A percentile compares a stretch with the other conserved stretches of the same genome.
Conservation (phyloP, 148 eudicot genomes). For the Spergularia bocconei region DNA sequence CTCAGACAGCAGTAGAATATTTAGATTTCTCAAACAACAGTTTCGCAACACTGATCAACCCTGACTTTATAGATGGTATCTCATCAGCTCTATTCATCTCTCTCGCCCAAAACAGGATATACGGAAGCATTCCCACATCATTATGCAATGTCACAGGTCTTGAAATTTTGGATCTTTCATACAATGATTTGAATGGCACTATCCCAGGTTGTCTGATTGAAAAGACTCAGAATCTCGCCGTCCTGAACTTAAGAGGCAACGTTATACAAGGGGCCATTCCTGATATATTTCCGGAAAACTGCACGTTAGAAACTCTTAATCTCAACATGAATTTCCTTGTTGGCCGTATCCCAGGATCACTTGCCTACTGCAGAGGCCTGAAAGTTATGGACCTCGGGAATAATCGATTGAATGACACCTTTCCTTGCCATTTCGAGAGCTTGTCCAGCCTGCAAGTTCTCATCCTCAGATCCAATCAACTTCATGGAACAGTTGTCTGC, state of each 20-base stretch:
- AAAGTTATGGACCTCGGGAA: slow-evolving; percentile 41
- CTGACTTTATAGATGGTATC: neutral
- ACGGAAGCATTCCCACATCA: slow-evolving; percentile 20
- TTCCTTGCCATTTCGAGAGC: slow-evolving; percentile 41
- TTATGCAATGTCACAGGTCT: slow-evolving; percentile 1
- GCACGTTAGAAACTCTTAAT: slow-evolving; percentile 18
- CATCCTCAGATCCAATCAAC: slow-evolving; percentile 40
- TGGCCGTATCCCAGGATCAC: slow-evolving; percentile 46
- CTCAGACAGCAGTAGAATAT: neutral
- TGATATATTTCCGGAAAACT: neutral
- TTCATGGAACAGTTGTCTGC: slow-evolving; percentile 31
- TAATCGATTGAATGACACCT: slow-evolving; percentile 37
- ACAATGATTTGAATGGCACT: slow-evolving; percentile 9
- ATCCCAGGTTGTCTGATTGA: slow-evolving; percentile 21
- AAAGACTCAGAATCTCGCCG: neutral
- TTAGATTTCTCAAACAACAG: slow-evolving; percentile 29
- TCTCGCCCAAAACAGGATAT: slow-evolving; percentile 3
- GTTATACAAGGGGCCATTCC: slow-evolving; percentile 15
- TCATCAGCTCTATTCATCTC: slow-evolving; percentile 19
- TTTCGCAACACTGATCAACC: slow-evolving; percentile 5
- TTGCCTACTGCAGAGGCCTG: slow-evolving; percentile 36
- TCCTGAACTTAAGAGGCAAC: slow-evolving; percentile 17
- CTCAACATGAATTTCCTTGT: slow-evolving; percentile 34
- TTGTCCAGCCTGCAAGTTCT: slow-evolving; percentile 42
- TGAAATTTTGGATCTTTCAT: slow-evolving; percentile 2